phyloP scores from a whole-genome alignment of 805 yeast species.

The Debaryomyces maramus region DNA sequence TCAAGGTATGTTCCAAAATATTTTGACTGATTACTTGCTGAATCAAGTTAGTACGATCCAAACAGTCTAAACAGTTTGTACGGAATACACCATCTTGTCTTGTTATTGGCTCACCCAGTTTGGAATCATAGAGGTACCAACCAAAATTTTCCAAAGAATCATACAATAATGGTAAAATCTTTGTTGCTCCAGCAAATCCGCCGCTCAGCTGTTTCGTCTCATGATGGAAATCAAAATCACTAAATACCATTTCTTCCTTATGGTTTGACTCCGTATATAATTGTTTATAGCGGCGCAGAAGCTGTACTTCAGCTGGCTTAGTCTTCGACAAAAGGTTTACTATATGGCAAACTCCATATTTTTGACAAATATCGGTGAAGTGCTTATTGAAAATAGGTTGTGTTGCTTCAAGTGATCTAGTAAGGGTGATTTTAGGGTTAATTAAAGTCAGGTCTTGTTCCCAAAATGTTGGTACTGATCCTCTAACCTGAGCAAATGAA shows the following conservation, averaged over 20 bases:
- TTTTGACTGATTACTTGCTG: slow-evolving; percentile 79
- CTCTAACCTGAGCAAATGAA: slow-evolving; percentile 88
- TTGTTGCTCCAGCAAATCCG: slow-evolving; percentile 81
- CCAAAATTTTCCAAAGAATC: slow-evolving; percentile 77
- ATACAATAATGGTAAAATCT: slow-evolving; percentile 61
- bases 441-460: slow-evolving; percentile 92
- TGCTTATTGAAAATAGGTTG: slow-evolving; percentile 87
- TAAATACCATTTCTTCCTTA: slow-evolving; percentile 45
- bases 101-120: slow-evolving; percentile 52
- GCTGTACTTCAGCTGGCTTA: slow-evolving; percentile 72
- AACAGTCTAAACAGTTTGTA: slow-evolving; percentile 88
- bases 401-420: slow-evolving; percentile 88
- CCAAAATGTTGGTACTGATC: slow-evolving; percentile 96
- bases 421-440: slow-evolving; percentile 86
- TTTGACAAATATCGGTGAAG: slow-evolving; percentile 63
- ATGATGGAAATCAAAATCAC: slow-evolving; percentile 90
- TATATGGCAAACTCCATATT: slow-evolving; percentile 85
- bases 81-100: slow-evolving; percentile 91
- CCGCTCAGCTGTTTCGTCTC: slow-evolving; percentile 78
- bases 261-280: slow-evolving; percentile 50
- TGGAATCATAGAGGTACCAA: slow-evolving; percentile 72
- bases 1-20: slow-evolving; percentile 51
- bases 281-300: slow-evolving; percentile 63
- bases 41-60: slow-evolving; percentile 89
- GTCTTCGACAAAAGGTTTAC: slow-evolving; percentile 80